Evolutionary conservation across 306 rosid genomes (phyloP), one percentile per base, ranked within the genome.

Genomic region (Vigna unguiculata): DNA sequence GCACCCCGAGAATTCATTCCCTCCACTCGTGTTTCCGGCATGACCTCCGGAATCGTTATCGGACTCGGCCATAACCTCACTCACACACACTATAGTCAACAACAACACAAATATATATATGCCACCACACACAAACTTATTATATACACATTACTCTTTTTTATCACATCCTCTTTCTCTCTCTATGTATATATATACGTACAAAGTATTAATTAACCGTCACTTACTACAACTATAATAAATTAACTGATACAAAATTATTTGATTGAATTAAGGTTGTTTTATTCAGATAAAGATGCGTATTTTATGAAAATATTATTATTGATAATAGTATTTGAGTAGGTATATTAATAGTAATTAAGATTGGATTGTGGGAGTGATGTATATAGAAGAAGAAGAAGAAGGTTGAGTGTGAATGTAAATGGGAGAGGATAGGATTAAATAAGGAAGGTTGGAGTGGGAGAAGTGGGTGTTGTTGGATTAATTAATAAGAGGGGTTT

Each of bases 41-140:
- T 79, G 88, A 25, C 84, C 87, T 2, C 92, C 90, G n/a, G 90
- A 88, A 20, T 86, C 93, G 79, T 86, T 83, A 81, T 86, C 87
- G 0, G 89, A 89, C 51, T 85, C 88, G 6, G 79, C 93, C 93
- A 89, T 88, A 1, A 0, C 43, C 43, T 60, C 16, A 57, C 45
- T 40, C 32, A 28, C 32, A 28, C 45, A 40, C 45, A 40, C 43
- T 41, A 41, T 21, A 11, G 9, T 52, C 2, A 25, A 38, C n/a
- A 58, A 38, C n/a, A 58, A n/a, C n/a, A n/a, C n/a, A n/a, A n/a
- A n/a, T 0, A 30, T 7, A 61, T 0, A 60, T 14, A 61, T 63
- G 28, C n/a, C 25, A 63, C 69, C 69, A 63, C 17, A 36, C 25
- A 9, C 48, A 34, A 8, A 46, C 69, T 62, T 62, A 16, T 61